A percentile compares a stretch with the other conserved stretches of the same genome.
Conservation (phyloP, 148 eudicot genomes). For the Camellia granthamiana region DNA sequence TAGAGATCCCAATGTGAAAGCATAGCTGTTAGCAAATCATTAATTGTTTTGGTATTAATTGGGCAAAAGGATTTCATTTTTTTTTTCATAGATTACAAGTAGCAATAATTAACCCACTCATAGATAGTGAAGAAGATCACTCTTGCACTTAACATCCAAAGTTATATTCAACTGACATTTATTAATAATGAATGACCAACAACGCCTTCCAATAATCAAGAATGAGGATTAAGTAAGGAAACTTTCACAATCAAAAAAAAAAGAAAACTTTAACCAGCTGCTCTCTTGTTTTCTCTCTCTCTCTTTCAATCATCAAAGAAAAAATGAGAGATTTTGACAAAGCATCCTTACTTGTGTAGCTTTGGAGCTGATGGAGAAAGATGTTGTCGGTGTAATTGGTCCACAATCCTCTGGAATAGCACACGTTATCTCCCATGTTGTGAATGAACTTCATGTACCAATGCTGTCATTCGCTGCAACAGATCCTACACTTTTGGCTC, state of each 20-base stretch:
- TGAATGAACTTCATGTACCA: conserved; percentile 64
- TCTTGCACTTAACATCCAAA: background rate
- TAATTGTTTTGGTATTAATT: background rate
- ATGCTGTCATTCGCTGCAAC: conserved; percentile 61
- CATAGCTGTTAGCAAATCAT: conserved; percentile 1
- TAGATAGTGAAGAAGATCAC: background rate
- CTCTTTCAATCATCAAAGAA: background rate
- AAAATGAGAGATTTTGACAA: conserved; percentile 19
- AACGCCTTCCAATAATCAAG: background rate
- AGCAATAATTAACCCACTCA: background rate
- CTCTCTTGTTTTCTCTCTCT: background rate
- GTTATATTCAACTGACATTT: background rate
- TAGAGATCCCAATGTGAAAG: background rate
- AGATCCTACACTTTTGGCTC: conserved; percentile 70
- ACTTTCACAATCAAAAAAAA: background rate
- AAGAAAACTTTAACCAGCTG: background rate
- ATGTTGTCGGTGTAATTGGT: conserved; percentile 63
- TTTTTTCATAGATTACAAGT: background rate
- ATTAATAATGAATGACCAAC: background rate
- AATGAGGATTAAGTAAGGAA: background rate
- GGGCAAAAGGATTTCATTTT: background rate
- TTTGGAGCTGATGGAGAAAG: conserved; percentile 63
- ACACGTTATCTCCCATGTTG: conserved; percentile 58
- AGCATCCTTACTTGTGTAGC: conserved; percentile 41
- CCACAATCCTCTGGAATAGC: conserved; percentile 79